Evolutionary conservation across 2,329 filamentous ascomycete species (phyloP), one percentile per base, ranked within the genome.

Genomic region (Ambrosiella xylebori): DNA sequence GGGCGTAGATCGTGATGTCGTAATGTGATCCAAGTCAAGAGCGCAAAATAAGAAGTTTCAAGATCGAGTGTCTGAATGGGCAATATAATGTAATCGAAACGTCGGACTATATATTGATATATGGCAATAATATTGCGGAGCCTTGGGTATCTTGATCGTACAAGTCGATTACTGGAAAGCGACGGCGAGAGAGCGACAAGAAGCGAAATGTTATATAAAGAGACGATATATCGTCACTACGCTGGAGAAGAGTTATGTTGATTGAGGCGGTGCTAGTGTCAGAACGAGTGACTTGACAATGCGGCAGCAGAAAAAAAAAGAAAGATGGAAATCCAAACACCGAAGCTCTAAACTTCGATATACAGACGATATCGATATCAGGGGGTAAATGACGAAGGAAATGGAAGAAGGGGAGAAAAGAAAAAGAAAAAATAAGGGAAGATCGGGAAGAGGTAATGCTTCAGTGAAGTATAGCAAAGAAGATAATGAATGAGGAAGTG

Each of bases 321-420:
- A 15, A 41, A 53, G 36, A n/a, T 15, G 15, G 37, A 61, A 55
- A 35, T 6, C 27, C 19, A 38, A 15, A 61, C 39, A 37, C 27
- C 37, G 44, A n/a, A 27, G 27, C 27, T 27, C 27, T 27, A 27
- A 27, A 27, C 27, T 27, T 4, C 15, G 44, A 41, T 53, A 51
- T n/a, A 39, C 60, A 62, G 47, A 13, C 7, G 2, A 12, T 27
- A 51, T 51, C 47, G 47, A 51, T 8, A 51, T 51, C 47, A 15
- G 47, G 47, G 61, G 58, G 47, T 39, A 55, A 41, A 58, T 45
- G 58, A 57, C 51, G 61, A 58, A 44, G 55, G 52, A 41, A 36
- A 54, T 39, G 54, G 52, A 54, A 52, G 58, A 44, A 53, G 36
- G n/a, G 39, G 19, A 36, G 47, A 19, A 19, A 51, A 35, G 17